These are phyloP conservation scores for Lipomyces orientalis DNA, from an alignment of 805 yeast genomes.

Conservation along the genomic window DNA sequence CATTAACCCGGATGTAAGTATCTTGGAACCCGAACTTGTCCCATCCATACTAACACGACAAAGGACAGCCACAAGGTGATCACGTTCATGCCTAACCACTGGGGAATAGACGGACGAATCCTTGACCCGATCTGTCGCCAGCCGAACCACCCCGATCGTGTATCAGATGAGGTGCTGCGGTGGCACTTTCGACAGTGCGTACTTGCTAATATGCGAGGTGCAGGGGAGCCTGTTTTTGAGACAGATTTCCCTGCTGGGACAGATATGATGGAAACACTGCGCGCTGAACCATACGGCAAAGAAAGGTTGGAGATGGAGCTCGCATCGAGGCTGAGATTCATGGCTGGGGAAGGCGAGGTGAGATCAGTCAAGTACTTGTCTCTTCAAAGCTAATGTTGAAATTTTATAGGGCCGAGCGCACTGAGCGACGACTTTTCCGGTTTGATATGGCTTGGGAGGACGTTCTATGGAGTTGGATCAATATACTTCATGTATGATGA, in stretches of 20 bases:
- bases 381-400: neutral
- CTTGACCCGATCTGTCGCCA: too few species aligned
- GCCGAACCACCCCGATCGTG: conserved; percentile 6
- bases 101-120: conserved; percentile 12
- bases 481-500: neutral
- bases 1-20: conserved; percentile 11
- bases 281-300: conserved; percentile 7
- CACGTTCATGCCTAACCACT: conserved; percentile 6
- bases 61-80: conserved; percentile 8
- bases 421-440: neutral
- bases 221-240: conserved; percentile 8
- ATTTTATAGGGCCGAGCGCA: neutral
- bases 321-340: neutral
- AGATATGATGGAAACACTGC: conserved; percentile 8
- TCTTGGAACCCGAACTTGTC: neutral
- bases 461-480: neutral
- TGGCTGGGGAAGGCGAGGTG: conserved; percentile 4
- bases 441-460: neutral
- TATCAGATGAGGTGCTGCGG: conserved; percentile 15
- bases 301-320: conserved; percentile 7
- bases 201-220: conserved; percentile 12
- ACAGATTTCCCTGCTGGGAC: conserved; percentile 9
- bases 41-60: conserved; percentile 6
- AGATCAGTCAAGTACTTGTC: neutral
- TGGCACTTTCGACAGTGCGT: conserved; percentile 16